A percentile compares a stretch with the other conserved stretches of the same genome.
phyloP scores from a whole-genome alignment of 139 green algal genomes.

The Coelastrella sp. region DNA sequence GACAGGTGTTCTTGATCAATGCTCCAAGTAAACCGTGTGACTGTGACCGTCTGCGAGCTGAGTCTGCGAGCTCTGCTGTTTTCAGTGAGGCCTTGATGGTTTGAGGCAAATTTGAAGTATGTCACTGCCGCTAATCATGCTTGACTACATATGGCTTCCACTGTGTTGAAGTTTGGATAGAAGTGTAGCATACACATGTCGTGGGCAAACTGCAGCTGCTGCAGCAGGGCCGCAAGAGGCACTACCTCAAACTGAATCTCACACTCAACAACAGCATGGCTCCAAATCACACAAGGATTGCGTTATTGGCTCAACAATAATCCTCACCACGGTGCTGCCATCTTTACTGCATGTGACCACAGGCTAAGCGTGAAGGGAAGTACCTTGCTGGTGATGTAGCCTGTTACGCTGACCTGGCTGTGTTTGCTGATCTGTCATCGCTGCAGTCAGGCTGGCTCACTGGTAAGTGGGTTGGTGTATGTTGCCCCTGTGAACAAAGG shows the following conservation, averaged over 20 bases:
- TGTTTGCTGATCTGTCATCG: slow-evolving; percentile 3
- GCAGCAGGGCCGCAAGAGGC: no score
- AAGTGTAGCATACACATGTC: no score
- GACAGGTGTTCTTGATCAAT: background rate
- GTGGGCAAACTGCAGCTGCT: no score
- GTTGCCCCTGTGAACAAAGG: background rate
- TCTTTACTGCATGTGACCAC: background rate
- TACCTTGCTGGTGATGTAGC: slow-evolving; percentile 46
- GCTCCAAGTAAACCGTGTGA: background rate
- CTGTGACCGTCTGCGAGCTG: background rate
- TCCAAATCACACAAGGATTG: background rate
- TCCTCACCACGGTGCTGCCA: background rate
- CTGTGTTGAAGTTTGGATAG: no score
- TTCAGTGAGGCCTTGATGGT: no score
- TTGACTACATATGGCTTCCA: no score
- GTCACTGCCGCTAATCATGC: no score
- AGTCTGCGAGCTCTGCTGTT: background rate
- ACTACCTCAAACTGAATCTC: background rate
- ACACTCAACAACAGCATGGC: background rate
- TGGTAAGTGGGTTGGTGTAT: slow-evolving; percentile 11
- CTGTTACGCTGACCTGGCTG: slow-evolving; percentile 22
- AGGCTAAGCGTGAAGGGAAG: background rate
- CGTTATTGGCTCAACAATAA: background rate
- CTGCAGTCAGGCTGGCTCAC: slow-evolving; percentile 14
- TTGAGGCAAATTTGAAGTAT: no score